Evolutionary conservation across 495 filamentous ascomycete genomes (phyloP).

Genomic region (Elaphomyces granulatus): DNA sequence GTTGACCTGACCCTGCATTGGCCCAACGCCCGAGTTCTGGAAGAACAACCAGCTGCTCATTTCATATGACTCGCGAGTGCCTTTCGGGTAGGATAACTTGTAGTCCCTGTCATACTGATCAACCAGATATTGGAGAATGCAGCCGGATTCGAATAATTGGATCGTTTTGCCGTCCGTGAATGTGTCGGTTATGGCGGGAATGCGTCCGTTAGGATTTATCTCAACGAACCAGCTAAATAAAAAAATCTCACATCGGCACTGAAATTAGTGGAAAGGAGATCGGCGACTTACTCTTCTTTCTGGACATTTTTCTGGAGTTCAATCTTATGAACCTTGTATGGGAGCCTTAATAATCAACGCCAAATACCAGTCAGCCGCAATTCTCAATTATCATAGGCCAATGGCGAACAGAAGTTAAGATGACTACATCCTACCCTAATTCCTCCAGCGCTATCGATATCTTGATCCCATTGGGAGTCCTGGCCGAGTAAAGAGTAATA

Average conservation of each 20-base stretch:
- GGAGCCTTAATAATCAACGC: constrained; percentile 18
- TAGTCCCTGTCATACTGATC: constrained; percentile 68
- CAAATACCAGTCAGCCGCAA: no score
- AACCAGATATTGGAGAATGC: constrained; percentile 77
- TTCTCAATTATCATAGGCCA: no score
- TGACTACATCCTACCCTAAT: constrained; percentile 47
- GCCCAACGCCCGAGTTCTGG: constrained; percentile 66
- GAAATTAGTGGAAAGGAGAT: background rate
- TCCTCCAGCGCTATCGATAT: constrained; percentile 85
- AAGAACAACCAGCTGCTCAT: constrained; percentile 65
- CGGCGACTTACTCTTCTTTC: constrained; percentile 51
- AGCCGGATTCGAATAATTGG: constrained; percentile 67
- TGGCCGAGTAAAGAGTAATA: constrained; percentile 35
- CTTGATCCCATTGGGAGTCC: constrained; percentile 50
- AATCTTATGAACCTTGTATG: constrained; percentile 54
- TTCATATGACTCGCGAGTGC: constrained; percentile 63
- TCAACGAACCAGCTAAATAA: constrained; percentile 57
- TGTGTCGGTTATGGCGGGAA: constrained; percentile 78
- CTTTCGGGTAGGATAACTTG: constrained; percentile 69
- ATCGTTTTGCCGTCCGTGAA: constrained; percentile 58
- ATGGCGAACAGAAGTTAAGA: no score
- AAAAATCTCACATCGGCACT: background rate
- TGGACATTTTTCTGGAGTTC: constrained; percentile 59
- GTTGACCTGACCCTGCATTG: constrained; percentile 90
- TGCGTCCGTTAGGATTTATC: constrained; percentile 91